Evolutionary conservation across 1,284 basidiomycete genomes (phyloP), one percentile per base, ranked within the genome.

Genomic region (Sphagnurus paluster): DNA sequence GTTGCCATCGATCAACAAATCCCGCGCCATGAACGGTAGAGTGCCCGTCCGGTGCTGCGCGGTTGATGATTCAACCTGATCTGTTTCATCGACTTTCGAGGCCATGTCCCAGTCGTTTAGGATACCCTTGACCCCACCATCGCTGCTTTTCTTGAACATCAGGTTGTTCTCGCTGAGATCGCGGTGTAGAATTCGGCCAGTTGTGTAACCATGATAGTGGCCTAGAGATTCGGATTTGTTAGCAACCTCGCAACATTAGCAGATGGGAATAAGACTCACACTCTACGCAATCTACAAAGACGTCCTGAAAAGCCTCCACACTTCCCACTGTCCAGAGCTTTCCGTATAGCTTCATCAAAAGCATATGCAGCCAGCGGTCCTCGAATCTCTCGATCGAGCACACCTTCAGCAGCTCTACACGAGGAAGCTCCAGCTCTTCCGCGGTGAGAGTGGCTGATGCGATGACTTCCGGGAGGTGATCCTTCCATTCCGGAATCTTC

Each of bases 121-220:
- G 13, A 49, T 40, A 1, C 47, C 37, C n/a, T 44, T 44, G 6
- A 35, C 29, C 2, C 5, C 26, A 16, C 30, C 30, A n/a, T 39
- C 23, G 7, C 16, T 20, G 14, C n/a, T 14, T 3, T 5, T 2
- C 25, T 17, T 45, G 36, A 39, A 45, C 37, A 39, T 45, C 2
- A 45, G 30, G 11, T 45, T 34, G 33, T 39, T 50, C 37, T 54
- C 54, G 44, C 56, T 55, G 23, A 57, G 48, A 32, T 53, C 52
- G 5, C 54, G 44, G 35, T 55, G 56, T 19, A 57, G 26, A 16
- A 52, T 44, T 4, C 30, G 29, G 2, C 39, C 54, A 2, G 48
- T 40, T 2, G 13, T 29, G 29, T 49, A 57, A 3, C 51, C 54
- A 19, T 48, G 52, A 33, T 54, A 48, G 32, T 57, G 56, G 24